Evolutionary conservation across 495 filamentous ascomycete genomes (phyloP), one percentile per base, ranked within the genome.

Genomic region (Talaromyces liani): DNA sequence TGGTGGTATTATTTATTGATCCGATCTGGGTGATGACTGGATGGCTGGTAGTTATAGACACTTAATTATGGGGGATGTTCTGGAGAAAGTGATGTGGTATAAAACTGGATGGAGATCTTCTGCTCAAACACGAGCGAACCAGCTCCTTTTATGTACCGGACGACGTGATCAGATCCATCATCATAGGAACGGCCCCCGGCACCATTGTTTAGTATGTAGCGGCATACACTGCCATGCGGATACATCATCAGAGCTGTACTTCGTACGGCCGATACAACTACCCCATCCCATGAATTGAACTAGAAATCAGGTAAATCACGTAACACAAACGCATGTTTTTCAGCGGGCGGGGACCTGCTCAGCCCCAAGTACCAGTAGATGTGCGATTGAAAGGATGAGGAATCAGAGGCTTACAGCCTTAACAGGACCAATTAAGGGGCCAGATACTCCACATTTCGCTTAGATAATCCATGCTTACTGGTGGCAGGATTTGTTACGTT

Each of bases 71-170:
- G 24, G 16, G 58, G 39, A 12, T 24, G 58, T 5, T 41, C 36
- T 20, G 58, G 29, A 9, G 58, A 57, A 57, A 16, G 31, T 33
- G 58, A 60, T 60, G 33, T 47, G 20, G 36, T 18, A 49, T 49
- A n/a, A 18, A 14, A 56, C 53, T 20, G 12, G 10, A 56, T 8
- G 4, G 25, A 29, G 9, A 56, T 56, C 6, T 29, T 29, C 3
- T 29, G 3, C 3, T 18, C 33, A 39, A 45, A 39, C 33, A 51
- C 22, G 59, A 49, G 59, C 34, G 41, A 33, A 61, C 20, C 8
- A 8, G 16, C 59, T 22, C 59, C 59, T 61, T 61, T 61, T 61
- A 61, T 45, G 39, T 61, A 29, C 41, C 22, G 6, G 56, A 31
- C 25, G 33, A 39, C 8, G n/a, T 56, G 22, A 56, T 7, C 24